These are phyloP conservation scores for Ustilago bromivora DNA, from an alignment of 1,284 basidiomycete genomes.

Conservation along the genomic window DNA sequence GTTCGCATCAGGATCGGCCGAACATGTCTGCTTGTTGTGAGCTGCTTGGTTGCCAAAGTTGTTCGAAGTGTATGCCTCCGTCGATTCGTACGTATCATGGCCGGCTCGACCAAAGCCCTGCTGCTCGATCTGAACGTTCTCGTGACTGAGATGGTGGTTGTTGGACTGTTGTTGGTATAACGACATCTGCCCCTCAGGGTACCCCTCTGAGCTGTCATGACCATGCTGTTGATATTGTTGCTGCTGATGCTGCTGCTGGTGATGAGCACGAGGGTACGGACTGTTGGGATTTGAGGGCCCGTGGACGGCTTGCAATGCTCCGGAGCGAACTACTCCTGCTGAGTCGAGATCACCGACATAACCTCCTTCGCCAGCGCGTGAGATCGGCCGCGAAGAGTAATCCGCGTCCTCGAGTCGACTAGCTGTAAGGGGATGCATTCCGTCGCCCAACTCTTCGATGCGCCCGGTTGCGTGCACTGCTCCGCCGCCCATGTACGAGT, in stretches of 20 bases:
- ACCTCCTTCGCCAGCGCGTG: constrained; percentile 31
- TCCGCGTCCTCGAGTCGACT: constrained; percentile 19
- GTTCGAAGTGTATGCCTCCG: constrained; percentile 14
- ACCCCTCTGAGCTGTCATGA: neutral
- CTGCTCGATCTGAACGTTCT: constrained; percentile 18
- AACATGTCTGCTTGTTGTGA: constrained; percentile 20
- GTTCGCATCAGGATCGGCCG: constrained; percentile 13
- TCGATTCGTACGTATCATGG: constrained; percentile 8
- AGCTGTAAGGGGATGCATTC: constrained; percentile 21
- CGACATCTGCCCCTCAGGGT: constrained; percentile 18
- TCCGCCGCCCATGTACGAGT: constrained; percentile 25
- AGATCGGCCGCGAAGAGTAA: constrained; percentile 35
- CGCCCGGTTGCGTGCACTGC: constrained; percentile 9
- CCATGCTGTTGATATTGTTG: constrained; percentile 8
- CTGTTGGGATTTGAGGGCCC: constrained; percentile 29
- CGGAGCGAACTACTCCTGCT: constrained; percentile 30
- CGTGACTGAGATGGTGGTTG: constrained; percentile 4
- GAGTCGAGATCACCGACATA: constrained; percentile 31
- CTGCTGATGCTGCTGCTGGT: constrained; percentile 14
- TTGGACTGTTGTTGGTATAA: constrained; percentile 22
- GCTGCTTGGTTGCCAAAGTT: constrained; percentile 1
- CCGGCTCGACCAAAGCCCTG: constrained; percentile 20
- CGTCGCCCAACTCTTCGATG: constrained; percentile 29
- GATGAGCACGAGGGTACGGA: constrained; percentile 30
- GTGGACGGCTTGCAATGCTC: constrained; percentile 15